Evolutionary conservation across 345 rosid species (phyloP), one percentile per base, ranked within the genome.

Genomic region (Boechera retrofracta): DNA sequence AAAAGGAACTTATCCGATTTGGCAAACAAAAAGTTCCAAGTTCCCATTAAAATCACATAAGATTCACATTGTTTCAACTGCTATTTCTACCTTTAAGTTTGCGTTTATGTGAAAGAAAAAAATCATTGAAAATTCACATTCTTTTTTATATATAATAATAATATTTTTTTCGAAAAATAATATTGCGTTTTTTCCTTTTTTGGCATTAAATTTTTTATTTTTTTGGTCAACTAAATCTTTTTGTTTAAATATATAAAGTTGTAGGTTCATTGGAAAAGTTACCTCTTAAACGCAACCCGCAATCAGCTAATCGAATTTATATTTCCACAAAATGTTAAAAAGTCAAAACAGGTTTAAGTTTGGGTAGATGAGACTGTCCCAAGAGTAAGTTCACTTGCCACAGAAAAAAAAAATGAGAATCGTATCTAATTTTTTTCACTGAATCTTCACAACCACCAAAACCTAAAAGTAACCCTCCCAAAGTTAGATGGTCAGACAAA

Each of bases 401-500:
- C 56, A 56, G 0, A 44, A 42, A 18, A 36, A 38, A 7, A 38
- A 18, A 67, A 35, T 35, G 38, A 7, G 38, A 35, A 65, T 47
- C 56, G 49, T 64, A 77, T 65, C 56, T 41, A 21, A 55, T 35
- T 4, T 54, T 74, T 70, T 62, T 77, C 68, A 71, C 64, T 78
- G 68, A 60, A 65, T 64, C 44, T 74, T 79, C 82, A 62, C 82
- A 79, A 73, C 82, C 49, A 79, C 82, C 71, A 67, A 32, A 38
- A 78, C 81, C 81, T 78, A 72, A 72, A 59, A 73, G 18, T 67
- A 58, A 73, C 70, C 82, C 71, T 73, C 52, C 60, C 41, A 56
- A 66, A 68, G 78, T 73, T 73, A 73, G 78, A 79, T 79, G 64
- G 70, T 79, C 82, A 62, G 75, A 79, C 24, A 66, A 66, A 72